phyloP scores from a whole-genome alignment of 2,329 filamentous ascomycete species.

The Juglanconis juglandina region DNA sequence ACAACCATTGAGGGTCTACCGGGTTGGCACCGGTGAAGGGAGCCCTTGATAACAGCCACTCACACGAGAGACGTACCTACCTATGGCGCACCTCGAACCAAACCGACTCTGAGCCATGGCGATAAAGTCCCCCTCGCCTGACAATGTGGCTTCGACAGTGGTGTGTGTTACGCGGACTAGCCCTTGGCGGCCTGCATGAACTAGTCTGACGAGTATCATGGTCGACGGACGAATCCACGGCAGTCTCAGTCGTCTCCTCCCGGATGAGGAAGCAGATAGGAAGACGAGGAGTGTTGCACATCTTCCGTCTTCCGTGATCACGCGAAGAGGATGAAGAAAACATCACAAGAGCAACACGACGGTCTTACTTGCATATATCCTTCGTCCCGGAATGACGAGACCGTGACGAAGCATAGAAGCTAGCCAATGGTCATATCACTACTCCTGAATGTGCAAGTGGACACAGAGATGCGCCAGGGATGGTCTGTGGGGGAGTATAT shows the following conservation, averaged over 20 bases:
- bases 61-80: neutral
- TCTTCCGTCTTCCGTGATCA: neutral
- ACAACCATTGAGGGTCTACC: neutral
- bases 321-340: neutral
- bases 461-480: constrained; percentile 3
- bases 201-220: neutral
- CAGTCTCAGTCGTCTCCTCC: neutral
- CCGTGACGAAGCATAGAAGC: neutral
- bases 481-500: neutral
- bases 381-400: neutral
- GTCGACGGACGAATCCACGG: neutral
- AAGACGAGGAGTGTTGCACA: neutral
- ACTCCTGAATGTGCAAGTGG: neutral
- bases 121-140: neutral
- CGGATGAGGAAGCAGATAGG: neutral
- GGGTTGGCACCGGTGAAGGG: neutral
- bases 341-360: too few relatives aligned
- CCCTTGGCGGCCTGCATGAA: neutral
- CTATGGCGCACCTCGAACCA: neutral
- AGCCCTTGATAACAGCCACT: neutral
- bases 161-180: neutral
- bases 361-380: neutral
- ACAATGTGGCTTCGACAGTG: neutral
- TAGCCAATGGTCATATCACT: neutral
- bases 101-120: neutral